phyloP scores from a whole-genome alignment of 2,329 filamentous ascomycete species.

The Fusarium hostae region DNA sequence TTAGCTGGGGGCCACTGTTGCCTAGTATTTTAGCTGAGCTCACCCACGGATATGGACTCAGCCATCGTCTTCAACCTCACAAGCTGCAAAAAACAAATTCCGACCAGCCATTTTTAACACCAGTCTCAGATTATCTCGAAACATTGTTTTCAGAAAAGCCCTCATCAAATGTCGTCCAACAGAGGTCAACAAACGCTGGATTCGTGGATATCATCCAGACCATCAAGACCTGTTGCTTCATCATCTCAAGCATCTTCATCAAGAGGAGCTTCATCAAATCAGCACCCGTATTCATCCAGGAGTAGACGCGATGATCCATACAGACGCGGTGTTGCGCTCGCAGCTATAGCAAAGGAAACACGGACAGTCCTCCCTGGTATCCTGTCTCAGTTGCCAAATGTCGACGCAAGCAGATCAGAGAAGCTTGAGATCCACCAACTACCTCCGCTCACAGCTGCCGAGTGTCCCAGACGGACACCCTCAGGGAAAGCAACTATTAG shows the following conservation, averaged over 20 bases:
- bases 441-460: conserved; percentile 52
- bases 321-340: conserved; percentile 48
- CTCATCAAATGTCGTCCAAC: conserved; percentile 14
- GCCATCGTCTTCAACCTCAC: neutral
- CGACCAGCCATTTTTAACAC: neutral
- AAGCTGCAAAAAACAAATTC: neutral
- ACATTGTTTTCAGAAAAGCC: neutral
- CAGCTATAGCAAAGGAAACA: conserved; percentile 60
- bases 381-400: conserved; percentile 55
- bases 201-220: conserved; percentile 39
- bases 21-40: conserved; percentile 28
- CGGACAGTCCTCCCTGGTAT: conserved; percentile 58
- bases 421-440: conserved; percentile 43
- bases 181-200: conserved; percentile 44
- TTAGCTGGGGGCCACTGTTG: conserved; percentile 24
- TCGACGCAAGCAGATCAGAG: conserved; percentile 53
- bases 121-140: neutral
- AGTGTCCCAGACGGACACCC: conserved; percentile 56
- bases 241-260: conserved; percentile 15
- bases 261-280: conserved; percentile 18
- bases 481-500: conserved; percentile 51
- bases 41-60: neutral
- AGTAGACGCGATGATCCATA: conserved; percentile 28
- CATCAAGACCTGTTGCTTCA: conserved; percentile 20
- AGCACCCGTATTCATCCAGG: conserved; percentile 6